Conservation (phyloP, 2,329 filamentous ascomycete genomes). For the Rhinocladiella similis region DNA sequence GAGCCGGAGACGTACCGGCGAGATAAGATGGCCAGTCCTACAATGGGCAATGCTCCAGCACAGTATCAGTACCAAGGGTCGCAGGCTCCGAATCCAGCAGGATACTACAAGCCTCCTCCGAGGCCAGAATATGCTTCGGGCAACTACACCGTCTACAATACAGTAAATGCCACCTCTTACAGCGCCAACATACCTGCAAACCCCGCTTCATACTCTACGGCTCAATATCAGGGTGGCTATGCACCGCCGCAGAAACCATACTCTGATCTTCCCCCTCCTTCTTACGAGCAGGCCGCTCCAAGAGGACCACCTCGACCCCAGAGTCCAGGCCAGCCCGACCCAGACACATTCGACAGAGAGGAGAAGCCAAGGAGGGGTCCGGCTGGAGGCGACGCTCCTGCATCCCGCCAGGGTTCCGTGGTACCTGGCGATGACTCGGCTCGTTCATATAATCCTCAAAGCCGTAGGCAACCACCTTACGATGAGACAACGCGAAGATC, state of each 20-base stretch:
- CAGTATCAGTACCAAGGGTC: slow-evolving; percentile 13
- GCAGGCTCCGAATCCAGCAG: slow-evolving; percentile 9
- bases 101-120: slow-evolving; percentile 2
- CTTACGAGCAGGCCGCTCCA: slow-evolving; percentile 14
- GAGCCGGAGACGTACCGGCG: slow-evolving; percentile 11
- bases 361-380: slow-evolving; percentile 3
- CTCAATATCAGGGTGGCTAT: slow-evolving; percentile 9
- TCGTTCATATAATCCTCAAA: slow-evolving; percentile 10
- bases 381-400: neutral
- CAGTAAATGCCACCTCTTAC: slow-evolving; percentile 3
- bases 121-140: slow-evolving; percentile 6
- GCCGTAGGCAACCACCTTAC: slow-evolving; percentile 7
- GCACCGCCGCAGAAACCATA: neutral
- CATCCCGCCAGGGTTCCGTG: slow-evolving; percentile 9
- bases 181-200: slow-evolving; percentile 6
- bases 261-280: slow-evolving; percentile 11
- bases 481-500: slow-evolving; percentile 13
- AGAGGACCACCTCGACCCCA: slow-evolving; percentile 13
- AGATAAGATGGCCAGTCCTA: slow-evolving; percentile 5
- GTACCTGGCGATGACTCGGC: slow-evolving; percentile 7
- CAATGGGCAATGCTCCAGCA: neutral
- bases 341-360: slow-evolving; percentile 18
- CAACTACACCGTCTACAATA: slow-evolving; percentile 12
- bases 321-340: slow-evolving; percentile 18
- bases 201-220: slow-evolving; percentile 1